Conservation (phyloP, 2,329 filamentous ascomycete genomes). For the Stagonosporopsis cucurbitacearum region DNA sequence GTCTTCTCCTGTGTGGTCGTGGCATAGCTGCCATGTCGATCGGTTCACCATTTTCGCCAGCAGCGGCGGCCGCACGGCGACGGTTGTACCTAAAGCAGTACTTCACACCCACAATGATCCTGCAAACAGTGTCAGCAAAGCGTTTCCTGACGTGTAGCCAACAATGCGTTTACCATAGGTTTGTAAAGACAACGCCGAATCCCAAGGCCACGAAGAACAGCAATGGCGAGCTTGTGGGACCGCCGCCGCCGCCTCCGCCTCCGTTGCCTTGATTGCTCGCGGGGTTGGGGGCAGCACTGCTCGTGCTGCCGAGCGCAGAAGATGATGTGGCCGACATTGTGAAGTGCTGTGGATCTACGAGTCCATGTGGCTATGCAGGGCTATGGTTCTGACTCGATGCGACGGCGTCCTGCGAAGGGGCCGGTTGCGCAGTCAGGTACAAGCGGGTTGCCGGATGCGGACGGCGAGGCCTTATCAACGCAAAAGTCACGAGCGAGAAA, state of each 20-base stretch:
- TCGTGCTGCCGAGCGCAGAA: conserved; percentile 11
- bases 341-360: conserved; percentile 22
- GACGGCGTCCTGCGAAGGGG: neutral
- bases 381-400: conserved; percentile 2
- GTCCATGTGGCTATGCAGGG: conserved; percentile 20
- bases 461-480: conserved; percentile 7
- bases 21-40: conserved; percentile 89
- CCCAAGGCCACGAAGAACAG: conserved; percentile 95
- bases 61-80: conserved; percentile 79
- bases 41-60: conserved; percentile 77
- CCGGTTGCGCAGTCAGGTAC: neutral
- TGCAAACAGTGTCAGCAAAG: conserved; percentile 52
- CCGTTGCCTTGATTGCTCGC: conserved; percentile 23
- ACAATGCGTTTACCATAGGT: conserved; percentile 78
- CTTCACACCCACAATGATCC: conserved; percentile 99
- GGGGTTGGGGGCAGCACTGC: conserved; percentile 4
- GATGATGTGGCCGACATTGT: conserved; percentile 31
- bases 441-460: conserved; percentile 14
- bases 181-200: conserved; percentile 98
- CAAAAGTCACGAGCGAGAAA: conserved; percentile 5
- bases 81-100: conserved; percentile 99
- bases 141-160: neutral
- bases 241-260: conserved; percentile 36
- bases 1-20: conserved; percentile 80
- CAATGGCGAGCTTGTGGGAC: conserved; percentile 73